Conservation (phyloP, 108 stramenopile species). For the Schizochytrium sp. region DNA sequence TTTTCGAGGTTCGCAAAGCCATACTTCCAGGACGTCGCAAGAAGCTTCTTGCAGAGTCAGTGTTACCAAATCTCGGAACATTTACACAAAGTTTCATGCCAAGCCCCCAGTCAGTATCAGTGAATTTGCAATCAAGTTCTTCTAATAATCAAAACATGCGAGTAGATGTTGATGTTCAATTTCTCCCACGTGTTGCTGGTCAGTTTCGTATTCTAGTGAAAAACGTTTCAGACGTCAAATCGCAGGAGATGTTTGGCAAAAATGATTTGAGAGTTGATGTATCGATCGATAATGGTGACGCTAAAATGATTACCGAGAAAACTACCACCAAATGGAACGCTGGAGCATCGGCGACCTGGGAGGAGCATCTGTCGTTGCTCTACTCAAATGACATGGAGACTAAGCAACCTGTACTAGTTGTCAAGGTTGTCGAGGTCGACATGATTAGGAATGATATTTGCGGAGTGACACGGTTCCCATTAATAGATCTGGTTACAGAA, state of each 20-base stretch:
- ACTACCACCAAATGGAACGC: slow-evolving; percentile 32
- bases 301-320: neutral
- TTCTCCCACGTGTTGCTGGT: slow-evolving; percentile 15
- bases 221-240: neutral
- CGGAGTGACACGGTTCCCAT: neutral
- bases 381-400: slow-evolving; percentile 55
- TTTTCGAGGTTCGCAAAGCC: neutral
- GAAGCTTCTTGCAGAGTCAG: neutral
- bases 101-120: neutral
- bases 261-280: slow-evolving; percentile 53
- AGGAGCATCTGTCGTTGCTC: neutral
- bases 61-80: slow-evolving; percentile 6
- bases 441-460: slow-evolving; percentile 21
- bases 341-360: slow-evolving; percentile 32
- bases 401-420: neutral
- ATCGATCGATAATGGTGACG: neutral
- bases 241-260: neutral
- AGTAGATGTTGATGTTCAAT: neutral
- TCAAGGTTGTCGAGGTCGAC: slow-evolving; percentile 37
- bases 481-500: slow-evolving; percentile 5
- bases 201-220: neutral
- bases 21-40: neutral
- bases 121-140: neutral
- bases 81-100: neutral
- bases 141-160: neutral